Evolutionary conservation across 2,329 filamentous ascomycete genomes (phyloP).

Genomic region (Paraconiothyrium sp.): DNA sequence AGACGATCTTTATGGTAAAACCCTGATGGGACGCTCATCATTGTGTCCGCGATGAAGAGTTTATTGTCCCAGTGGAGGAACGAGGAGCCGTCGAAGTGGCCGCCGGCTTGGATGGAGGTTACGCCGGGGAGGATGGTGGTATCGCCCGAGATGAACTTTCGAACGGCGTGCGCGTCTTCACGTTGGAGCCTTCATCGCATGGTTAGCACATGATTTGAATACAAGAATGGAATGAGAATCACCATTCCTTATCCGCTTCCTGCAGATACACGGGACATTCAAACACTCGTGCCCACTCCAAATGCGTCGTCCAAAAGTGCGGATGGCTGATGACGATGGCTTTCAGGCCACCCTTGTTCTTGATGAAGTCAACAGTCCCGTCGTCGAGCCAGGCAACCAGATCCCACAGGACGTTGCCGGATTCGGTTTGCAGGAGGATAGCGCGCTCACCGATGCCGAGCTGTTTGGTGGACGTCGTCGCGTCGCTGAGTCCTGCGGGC

Average conservation of each 20-base stretch:
- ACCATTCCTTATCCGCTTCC: slow-evolving; percentile 70
- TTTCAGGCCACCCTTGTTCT: slow-evolving; percentile 69
- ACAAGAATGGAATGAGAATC: too few species aligned
- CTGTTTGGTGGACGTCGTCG: slow-evolving; percentile 51
- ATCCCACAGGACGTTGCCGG: slow-evolving; percentile 83
- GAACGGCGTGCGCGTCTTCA: slow-evolving; percentile 52
- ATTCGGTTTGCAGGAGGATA: slow-evolving; percentile 70
- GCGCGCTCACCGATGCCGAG: slow-evolving; percentile 80
- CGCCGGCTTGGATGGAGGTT: slow-evolving; percentile 74
- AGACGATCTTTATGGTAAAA: slow-evolving; percentile 52
- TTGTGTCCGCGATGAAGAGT: slow-evolving; percentile 80
- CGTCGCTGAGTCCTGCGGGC: slow-evolving; percentile 47
- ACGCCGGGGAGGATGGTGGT: slow-evolving; percentile 60
- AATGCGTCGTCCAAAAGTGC: slow-evolving; percentile 81
- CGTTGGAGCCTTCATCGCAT: slow-evolving; percentile 58
- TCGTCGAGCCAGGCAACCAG: slow-evolving; percentile 75
- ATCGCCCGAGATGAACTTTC: slow-evolving; percentile 57
- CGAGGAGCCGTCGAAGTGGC: slow-evolving; percentile 81
- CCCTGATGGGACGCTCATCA: slow-evolving; percentile 71
- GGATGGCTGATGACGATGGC: slow-evolving; percentile 82
- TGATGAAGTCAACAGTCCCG: slow-evolving; percentile 68
- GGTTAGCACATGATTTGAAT: too few species aligned
- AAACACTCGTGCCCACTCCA: slow-evolving; percentile 77
- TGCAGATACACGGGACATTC: slow-evolving; percentile 75
- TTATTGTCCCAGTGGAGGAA: slow-evolving; percentile 66